Evolutionary conservation across 768 basidiomycete species (phyloP), one percentile per base, ranked within the genome.

Genomic region (Cubamyces sp.): DNA sequence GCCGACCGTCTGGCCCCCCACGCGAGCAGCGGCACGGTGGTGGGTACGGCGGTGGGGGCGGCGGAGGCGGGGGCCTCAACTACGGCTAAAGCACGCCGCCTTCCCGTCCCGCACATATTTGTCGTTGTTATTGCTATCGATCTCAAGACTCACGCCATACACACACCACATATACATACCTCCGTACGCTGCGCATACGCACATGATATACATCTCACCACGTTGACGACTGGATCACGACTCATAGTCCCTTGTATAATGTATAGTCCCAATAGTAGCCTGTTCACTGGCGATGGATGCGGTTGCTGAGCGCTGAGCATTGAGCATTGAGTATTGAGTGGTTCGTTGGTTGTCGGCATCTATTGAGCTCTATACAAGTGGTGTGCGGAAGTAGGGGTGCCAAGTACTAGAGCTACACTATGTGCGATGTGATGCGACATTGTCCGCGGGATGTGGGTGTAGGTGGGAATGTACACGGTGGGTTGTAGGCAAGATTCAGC

Each of bases 41-140:
- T 11, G 61, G 65, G 19, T 62, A 62, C n/a, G 54, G 66, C 57
- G 63, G 62, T 52, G 64, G 68, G 5, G 60, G 52, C 15, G 54
- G 54, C 8, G 62, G 62, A n/a, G 63, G 65, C 9, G 66, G 64
- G 7, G 71, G 66, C 40, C 67, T 74, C 41, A 74, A 74, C 63
- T 74, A 74, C 50, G 74, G 73, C 56, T 74, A 60, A 71, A 47
- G 47, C 37, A 45, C 25, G 19, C 56, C 15, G 12, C 8, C 5
- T n/a, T n/a, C n/a, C n/a, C n/a, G n/a, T n/a, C n/a, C n/a, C n/a
- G n/a, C 25, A 50, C 18, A 23, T 18, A 18, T 25, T 12, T 26
- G 39, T 39, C 57, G 51, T n/a, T 52, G n/a, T 25, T 59, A 59
- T 51, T 59, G 57, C 57, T 59, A 34, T 59, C 40, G 41, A 59